Evolutionary conservation across 768 basidiomycete genomes (phyloP).

Genomic region (Pleurotus giganteus): DNA sequence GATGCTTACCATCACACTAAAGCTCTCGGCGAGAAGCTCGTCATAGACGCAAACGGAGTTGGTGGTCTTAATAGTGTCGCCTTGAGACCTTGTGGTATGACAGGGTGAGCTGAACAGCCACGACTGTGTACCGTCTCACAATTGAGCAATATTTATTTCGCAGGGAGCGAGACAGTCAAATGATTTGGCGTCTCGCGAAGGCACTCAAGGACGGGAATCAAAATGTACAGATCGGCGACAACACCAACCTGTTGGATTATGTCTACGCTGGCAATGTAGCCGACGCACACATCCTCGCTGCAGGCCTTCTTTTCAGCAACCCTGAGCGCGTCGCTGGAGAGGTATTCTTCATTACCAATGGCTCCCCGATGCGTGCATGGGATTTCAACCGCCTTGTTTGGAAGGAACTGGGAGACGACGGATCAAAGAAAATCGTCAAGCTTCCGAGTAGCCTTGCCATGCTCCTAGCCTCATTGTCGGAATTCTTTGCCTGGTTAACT

Average conservation of each 20-base stretch:
- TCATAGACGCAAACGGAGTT: constrained; percentile 45
- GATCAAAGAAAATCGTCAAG: constrained; percentile 20
- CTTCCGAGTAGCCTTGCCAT: constrained; percentile 36
- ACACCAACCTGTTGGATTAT: constrained; percentile 52
- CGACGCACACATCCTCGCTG: constrained; percentile 53
- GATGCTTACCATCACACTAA: constrained; percentile 57
- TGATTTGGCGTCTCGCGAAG: constrained; percentile 54
- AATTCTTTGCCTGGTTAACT: constrained; percentile 32
- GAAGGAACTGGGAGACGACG: constrained; percentile 25
- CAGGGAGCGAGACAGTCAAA: constrained; percentile 71
- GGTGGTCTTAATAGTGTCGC: constrained; percentile 45
- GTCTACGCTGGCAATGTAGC: constrained; percentile 60
- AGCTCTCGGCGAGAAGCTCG: constrained; percentile 46
- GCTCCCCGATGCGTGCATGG: constrained; percentile 54
- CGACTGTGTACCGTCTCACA: background rate
- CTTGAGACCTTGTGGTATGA: constrained; percentile 54
- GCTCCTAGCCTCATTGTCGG: constrained; percentile 37
- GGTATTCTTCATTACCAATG: constrained; percentile 59
- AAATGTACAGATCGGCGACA: constrained; percentile 43
- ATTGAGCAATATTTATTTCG: background rate
- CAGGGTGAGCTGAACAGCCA: constrained; percentile 35
- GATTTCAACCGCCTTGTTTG: constrained; percentile 44
- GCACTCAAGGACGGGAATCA: constrained; percentile 36
- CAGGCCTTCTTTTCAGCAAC: constrained; percentile 14
- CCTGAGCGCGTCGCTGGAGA: constrained; percentile 43